Conservation (phyloP, 371 early-diverging fungal species). For the Mucor mucedo region DNA sequence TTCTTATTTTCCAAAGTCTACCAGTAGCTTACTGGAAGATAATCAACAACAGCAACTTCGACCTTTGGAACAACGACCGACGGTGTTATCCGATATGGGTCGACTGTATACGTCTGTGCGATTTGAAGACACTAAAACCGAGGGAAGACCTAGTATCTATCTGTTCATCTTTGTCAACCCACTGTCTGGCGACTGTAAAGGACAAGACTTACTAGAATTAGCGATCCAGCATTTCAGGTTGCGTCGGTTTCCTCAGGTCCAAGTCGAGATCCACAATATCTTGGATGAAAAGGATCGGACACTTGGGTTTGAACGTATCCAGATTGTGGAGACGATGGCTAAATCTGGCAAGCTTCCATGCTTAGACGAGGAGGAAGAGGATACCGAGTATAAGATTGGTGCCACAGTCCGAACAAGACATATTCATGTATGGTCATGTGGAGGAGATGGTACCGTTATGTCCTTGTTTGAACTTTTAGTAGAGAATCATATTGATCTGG, state of each 20-base stretch:
- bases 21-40: too few relatives aligned
- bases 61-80: slow-evolving; percentile 1
- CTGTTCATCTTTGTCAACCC: slow-evolving; percentile 71
- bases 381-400: slow-evolving; percentile 1
- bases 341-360: slow-evolving; percentile 27
- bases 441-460: slow-evolving; percentile 73
- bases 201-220: slow-evolving; percentile 54
- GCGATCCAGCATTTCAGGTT: slow-evolving; percentile 63
- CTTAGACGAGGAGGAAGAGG: slow-evolving; percentile 5
- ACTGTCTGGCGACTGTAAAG: slow-evolving; percentile 63
- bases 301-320: slow-evolving; percentile 45
- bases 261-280: slow-evolving; percentile 67
- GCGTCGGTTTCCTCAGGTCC: slow-evolving; percentile 58
- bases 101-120: slow-evolving; percentile 26
- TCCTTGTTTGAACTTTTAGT: slow-evolving; percentile 61
- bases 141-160: slow-evolving; percentile 53
- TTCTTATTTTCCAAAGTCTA: too few relatives aligned
- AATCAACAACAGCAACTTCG: too few relatives aligned
- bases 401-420: slow-evolving; percentile 34
- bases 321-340: slow-evolving; percentile 37
- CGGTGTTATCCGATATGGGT: slow-evolving; percentile 1
- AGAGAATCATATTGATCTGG: slow-evolving; percentile 52
- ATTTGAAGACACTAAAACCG: slow-evolving; percentile 20
- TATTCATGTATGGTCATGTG: slow-evolving; percentile 70
- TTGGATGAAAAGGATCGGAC: slow-evolving; percentile 51